Evolutionary conservation across 495 filamentous ascomycete genomes (phyloP), one percentile per base, ranked within the genome.

Genomic region (Penicillium pancosmium): DNA sequence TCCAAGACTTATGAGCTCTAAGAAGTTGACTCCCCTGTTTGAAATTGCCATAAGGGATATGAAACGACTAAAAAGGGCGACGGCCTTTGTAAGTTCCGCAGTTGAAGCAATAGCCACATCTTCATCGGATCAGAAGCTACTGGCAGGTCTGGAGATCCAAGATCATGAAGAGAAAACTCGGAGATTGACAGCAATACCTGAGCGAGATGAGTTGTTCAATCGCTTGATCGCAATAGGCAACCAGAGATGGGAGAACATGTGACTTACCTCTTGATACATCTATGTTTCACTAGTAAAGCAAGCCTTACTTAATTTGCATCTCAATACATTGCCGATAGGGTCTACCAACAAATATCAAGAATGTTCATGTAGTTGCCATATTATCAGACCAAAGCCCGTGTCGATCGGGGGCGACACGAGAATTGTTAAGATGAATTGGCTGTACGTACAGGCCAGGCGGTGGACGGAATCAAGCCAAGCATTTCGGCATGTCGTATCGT

Each of bases 181-280:
- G 50, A 52, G 31, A 19, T 36, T 93, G 2, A 92, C 86, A 23
- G 89, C 88, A 15, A 73, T 90, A 61, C 78, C 80, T 57, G 57
- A 89, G 73, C 68, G 89, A 54, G 88, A 92, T 66, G 88, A 91
- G 74, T 65, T 93, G 50, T 91, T 91, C 66, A 91, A 92, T 71
- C 81, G 90, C 18, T 63, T 92, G 49, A 68, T 91, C 36, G 84
- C 88, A 0, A 86, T 91, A 64, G 87, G 87, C 1, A 81, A 79
- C 40, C 88, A 92, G 78, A 90, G 86, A 75, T 91, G 88, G 90
- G 89, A 90, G 33, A 52, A 36, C 11, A 52, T 52, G 50, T 52
- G 15, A 40, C 23, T 18, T 38, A n/a, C 27, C 7, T 52, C 33
- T 25, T 4, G 34, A 35, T 35, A 1, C 4, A 35, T 35, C 34